Evolutionary conservation across 352 stramenopile species (phyloP), one percentile per base, ranked within the genome.

Genomic region (Globisporangium echinulatum): DNA sequence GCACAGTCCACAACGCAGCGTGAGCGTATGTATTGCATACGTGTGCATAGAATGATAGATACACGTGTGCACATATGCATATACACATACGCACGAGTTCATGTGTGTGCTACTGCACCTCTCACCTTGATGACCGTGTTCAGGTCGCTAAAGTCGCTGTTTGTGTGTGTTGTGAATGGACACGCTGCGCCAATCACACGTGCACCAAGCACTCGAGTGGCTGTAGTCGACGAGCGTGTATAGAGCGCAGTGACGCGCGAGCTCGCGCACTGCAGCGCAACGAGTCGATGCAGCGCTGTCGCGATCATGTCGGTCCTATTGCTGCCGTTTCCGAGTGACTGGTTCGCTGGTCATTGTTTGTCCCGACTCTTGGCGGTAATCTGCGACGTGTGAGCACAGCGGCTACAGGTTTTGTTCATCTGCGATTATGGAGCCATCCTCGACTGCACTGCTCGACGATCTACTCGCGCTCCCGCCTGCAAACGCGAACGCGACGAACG

Each of bases 41-140:
- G 39, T 43, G 39, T 43, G 25, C 25, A 33, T 33, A 1, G 25
- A 33, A 0, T 33, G 25, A 33, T 33, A 33, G 25, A 3, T 33
- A 1, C 25, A 33, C 25, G 25, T 1, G 25, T 33, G 25, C 2
- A 33, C 25, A 43, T 43, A 11, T 49, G 43, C 43, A 49, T 7
- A 49, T 49, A 13, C 39, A 3, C 25, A 3, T 33, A 33, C 25
- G 25, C 25, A 33, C 25, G 25, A 33, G 25, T 33, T 1, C 25
- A 33, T 33, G 25, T 0, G 25, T 33, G 2, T 33, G 25, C 25
- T 33, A 33, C 25, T 33, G 25, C 25, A 33, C 25, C 19, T 15
- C 60, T 63, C 40, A 89, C 82, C 82, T 87, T 86, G 48, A 79
- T 47, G 46, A 91, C 77, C 46, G 64, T 74, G 49, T 76, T 85